Evolutionary conservation across 768 basidiomycete genomes (phyloP), one percentile per base, ranked within the genome.

Genomic region (Krasilnikovozyma curviuscula): DNA sequence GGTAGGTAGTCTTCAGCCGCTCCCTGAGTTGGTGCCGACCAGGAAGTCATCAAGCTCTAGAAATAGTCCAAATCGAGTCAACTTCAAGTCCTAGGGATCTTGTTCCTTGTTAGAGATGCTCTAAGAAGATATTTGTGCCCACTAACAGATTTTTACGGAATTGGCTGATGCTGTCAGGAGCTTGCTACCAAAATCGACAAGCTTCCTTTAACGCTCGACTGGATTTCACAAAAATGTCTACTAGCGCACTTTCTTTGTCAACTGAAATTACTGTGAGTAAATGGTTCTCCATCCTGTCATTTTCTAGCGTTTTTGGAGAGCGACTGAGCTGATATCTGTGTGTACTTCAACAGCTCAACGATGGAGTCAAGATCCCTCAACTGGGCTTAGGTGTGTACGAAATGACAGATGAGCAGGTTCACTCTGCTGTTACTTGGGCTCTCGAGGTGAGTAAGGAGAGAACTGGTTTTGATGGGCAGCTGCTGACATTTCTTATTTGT

Each of bases 381-480:
- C 61, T 78, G 33, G 77, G 79, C 3, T 72, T 78, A 43, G 78
- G 74, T 64, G 76, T 74, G 9, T 80, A 79, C 62, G 76, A 79
- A 59, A 68, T 78, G 60, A 65, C 69, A n/a, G 75, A 75, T 27
- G 59, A 66, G 23, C 69, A 72, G 56, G 73, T 75, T 0, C 74
- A 75, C 57, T 60, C 70, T 33, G 69, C 70, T 37, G 74, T 78
- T 16, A 72, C 62, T 25, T 73, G 69, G 67, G 79, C 78, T 2
- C 65, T 80, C 12, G 74, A 80, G 69, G 76, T 73, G 54, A 37
- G 62, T 60, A 2, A 32, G 46, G n/a, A 34, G 43, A 39, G 33
- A 18, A 6, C 13, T 10, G 16, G 7, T 24, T 19, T 29, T 24
- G 29, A 32, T 2, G 14, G 7, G 5, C 3, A 7, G 23, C 43